Conservation (phyloP, 2,329 filamentous ascomycete species). For the Diaporthe citri region DNA sequence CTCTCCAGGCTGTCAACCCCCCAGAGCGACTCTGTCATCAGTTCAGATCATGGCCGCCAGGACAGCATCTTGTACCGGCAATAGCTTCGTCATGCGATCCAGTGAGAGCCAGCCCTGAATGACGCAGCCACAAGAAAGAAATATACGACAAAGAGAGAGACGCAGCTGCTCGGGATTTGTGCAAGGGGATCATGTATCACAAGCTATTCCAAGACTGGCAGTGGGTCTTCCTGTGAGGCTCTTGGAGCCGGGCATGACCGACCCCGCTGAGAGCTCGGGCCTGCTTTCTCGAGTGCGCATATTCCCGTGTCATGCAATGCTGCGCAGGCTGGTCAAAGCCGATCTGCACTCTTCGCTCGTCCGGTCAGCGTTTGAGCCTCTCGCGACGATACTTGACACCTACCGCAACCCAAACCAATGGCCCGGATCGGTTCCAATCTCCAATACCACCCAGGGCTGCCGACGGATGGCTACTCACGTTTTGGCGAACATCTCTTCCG, state of each 20-base stretch:
- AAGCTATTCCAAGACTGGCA: not conserved
- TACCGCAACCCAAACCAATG: not conserved
- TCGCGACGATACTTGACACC: not conserved
- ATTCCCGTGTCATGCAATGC: not conserved
- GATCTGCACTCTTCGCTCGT: not conserved
- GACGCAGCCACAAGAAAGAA: not conserved
- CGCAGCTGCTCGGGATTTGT: not conserved
- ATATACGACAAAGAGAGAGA: not conserved
- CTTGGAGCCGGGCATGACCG: not conserved
- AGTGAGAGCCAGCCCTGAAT: not conserved
- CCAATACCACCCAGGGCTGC: not conserved
- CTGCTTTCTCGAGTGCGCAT: constrained; percentile 4
- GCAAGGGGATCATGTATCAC: not conserved
- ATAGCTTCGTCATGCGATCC: not conserved
- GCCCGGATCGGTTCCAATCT: not conserved
- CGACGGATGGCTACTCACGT: not conserved
- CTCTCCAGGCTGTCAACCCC: not conserved
- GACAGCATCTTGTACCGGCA: constrained; percentile 4
- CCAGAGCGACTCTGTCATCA: not conserved
- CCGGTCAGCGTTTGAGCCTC: not conserved
- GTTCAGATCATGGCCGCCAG: not conserved
- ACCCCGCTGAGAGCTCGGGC: constrained; percentile 25
- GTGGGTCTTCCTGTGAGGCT: not conserved
- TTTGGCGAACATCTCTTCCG: constrained; percentile 16
- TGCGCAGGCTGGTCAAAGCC: not conserved